Conservation (phyloP, 768 basidiomycete species). For the Strobilomyces confusus region DNA sequence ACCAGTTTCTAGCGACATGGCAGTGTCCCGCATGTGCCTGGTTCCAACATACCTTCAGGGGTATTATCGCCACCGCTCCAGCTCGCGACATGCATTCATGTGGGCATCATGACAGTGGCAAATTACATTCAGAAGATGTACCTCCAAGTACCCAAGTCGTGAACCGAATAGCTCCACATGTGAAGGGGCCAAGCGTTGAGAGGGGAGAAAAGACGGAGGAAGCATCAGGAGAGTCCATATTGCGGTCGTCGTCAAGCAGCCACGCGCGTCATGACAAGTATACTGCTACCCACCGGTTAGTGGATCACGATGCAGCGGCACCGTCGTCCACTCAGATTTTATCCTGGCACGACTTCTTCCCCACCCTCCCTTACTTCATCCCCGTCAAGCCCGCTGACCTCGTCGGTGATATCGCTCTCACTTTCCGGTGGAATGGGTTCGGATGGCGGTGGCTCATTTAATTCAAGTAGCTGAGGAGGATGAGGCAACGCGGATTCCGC, state of each 20-base stretch:
- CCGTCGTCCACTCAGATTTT: conserved; percentile 10
- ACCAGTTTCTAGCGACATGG: not conserved
- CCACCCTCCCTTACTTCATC: conserved; percentile 17
- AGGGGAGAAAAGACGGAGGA: conserved; percentile 20
- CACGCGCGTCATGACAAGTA: not conserved
- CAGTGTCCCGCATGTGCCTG: not conserved
- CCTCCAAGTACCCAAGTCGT: not conserved
- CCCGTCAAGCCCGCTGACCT: conserved; percentile 18
- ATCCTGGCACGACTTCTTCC: conserved; percentile 12
- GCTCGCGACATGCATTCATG: not conserved
- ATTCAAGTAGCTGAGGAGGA: conserved; percentile 17
- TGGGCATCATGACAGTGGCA: not conserved
- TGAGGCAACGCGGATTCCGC: conserved; percentile 8
- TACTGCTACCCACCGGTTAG: not conserved
- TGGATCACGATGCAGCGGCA: conserved; percentile 19
- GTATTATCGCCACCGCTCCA: not conserved
- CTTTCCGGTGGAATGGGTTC: conserved; percentile 32
- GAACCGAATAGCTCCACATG: not conserved
- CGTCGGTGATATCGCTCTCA: conserved; percentile 35
- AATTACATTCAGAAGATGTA: not conserved
- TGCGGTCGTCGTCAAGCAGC: conserved; percentile 13
- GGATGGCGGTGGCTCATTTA: conserved; percentile 30
- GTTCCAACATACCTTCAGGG: not conserved
- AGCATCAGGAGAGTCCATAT: not conserved
- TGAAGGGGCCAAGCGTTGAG: not conserved